Conservation (phyloP, 2,329 filamentous ascomycete species). For the Colletotrichum sp. region DNA sequence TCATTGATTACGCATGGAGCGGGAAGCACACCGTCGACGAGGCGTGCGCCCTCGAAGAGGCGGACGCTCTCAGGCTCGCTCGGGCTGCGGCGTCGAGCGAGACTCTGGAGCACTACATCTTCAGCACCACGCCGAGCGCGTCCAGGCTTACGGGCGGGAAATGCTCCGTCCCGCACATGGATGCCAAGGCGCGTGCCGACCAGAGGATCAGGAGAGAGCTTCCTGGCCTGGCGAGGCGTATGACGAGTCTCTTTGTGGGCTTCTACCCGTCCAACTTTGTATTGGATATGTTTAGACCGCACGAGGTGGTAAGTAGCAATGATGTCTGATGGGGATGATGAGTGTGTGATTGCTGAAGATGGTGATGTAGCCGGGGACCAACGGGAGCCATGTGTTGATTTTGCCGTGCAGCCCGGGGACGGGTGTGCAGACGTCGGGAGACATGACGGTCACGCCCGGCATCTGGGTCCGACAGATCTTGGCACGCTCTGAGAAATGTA, state of each 20-base stretch:
- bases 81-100: neutral
- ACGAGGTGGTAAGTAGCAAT: neutral
- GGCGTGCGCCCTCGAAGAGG: neutral
- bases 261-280: neutral
- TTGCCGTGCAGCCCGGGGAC: neutral
- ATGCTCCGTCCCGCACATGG: neutral
- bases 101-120: neutral
- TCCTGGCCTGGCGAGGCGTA: neutral
- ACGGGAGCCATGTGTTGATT: neutral
- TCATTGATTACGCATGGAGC: neutral
- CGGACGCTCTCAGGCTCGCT: neutral
- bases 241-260: neutral
- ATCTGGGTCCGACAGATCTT: neutral
- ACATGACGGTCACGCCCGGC: neutral
- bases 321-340: fast-evolving
- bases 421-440: neutral
- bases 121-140: neutral
- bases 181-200: neutral
- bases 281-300: neutral
- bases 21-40: neutral
- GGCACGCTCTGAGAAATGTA: fast-evolving
- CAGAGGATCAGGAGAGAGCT: neutral
- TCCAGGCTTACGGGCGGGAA: neutral
- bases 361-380: neutral
- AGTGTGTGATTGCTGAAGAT: neutral